Conservation (phyloP, 129 eudicot species). For the Escallonia herrerae region DNA sequence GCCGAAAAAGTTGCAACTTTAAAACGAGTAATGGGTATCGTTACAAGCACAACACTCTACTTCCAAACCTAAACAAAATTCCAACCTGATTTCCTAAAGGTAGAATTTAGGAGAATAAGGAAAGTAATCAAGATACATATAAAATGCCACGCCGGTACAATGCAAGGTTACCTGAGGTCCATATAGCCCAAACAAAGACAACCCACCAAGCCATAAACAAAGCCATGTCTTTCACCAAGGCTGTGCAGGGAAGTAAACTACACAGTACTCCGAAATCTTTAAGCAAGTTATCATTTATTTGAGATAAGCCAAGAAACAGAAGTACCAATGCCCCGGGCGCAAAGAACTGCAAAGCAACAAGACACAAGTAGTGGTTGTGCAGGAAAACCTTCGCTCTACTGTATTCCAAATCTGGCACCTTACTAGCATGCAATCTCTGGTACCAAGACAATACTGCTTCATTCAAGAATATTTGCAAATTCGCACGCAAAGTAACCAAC, state of each 20-base stretch:
- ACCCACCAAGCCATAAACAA: slow-evolving; percentile 92
- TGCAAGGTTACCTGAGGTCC: slow-evolving; percentile 55
- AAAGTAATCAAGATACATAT: slow-evolving; percentile 63
- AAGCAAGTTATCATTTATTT: slow-evolving; percentile 44
- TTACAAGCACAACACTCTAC: slow-evolving; percentile 20
- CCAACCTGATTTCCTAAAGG: not conserved
- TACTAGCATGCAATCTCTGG: slow-evolving; percentile 87
- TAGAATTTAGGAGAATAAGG: slow-evolving; percentile 7
- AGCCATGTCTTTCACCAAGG: slow-evolving; percentile 57
- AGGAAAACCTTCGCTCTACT: slow-evolving; percentile 93
- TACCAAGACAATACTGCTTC: slow-evolving; percentile 96
- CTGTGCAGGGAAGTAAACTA: slow-evolving; percentile 48
- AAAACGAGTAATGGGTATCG: slow-evolving; percentile 11
- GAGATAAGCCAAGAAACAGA: slow-evolving; percentile 74
- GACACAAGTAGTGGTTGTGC: slow-evolving; percentile 83
- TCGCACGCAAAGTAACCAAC: slow-evolving; percentile 41
- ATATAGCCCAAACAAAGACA: slow-evolving; percentile 52
- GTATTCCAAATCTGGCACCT: slow-evolving; percentile 72
- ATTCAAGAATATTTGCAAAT: slow-evolving; percentile 74
- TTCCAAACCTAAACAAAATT: slow-evolving; percentile 14
- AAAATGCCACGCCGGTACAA: slow-evolving; percentile 65
- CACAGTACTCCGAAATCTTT: slow-evolving; percentile 39
- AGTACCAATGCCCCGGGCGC: slow-evolving; percentile 67
- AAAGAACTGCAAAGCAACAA: slow-evolving; percentile 72
- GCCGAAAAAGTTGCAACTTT: not conserved